phyloP scores from a whole-genome alignment of 495 filamentous ascomycete species.

The Penicillium crystallinum region DNA sequence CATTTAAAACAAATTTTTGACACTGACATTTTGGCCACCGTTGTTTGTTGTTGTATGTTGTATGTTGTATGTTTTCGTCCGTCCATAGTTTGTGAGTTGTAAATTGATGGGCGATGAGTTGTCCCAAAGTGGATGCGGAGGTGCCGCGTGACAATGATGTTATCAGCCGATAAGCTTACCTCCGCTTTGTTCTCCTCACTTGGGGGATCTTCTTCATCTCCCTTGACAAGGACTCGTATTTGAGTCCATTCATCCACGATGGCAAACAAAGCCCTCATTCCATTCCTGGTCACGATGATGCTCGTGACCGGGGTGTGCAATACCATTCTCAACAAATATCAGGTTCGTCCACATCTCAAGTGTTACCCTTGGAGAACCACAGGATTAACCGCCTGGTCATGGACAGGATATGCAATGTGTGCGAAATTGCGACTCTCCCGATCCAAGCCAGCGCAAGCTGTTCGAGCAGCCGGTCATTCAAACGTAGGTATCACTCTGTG shows the following conservation, averaged over 20 bases:
- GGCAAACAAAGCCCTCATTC: constrained; percentile 60
- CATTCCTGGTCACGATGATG: constrained; percentile 89
- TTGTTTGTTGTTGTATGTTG: too few species aligned
- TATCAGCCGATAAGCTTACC: constrained; percentile 11
- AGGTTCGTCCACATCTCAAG: constrained; percentile 48
- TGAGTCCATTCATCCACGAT: constrained; percentile 24
- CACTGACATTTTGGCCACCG: neutral
- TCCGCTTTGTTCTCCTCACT: constrained; percentile 12
- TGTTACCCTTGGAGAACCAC: neutral
- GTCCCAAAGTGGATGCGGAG: neutral
- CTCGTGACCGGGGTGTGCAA: constrained; percentile 89
- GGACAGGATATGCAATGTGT: constrained; percentile 92
- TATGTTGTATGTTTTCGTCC: too few species aligned
- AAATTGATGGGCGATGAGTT: too few species aligned
- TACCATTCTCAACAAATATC: constrained; percentile 93
- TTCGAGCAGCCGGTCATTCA: constrained; percentile 97
- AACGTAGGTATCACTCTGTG: constrained; percentile 48
- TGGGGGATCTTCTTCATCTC: constrained; percentile 1
- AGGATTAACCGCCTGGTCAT: neutral
- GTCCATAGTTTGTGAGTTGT: too few species aligned
- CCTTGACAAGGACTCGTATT: neutral
- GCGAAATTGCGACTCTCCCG: constrained; percentile 70
- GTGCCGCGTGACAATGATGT: constrained; percentile 4
- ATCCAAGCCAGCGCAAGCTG: constrained; percentile 56
- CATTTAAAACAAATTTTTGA: neutral